Base-by-base conservation (phyloP, 2,329 filamentous ascomycete species). In the Falciphora oryzae region DNA sequence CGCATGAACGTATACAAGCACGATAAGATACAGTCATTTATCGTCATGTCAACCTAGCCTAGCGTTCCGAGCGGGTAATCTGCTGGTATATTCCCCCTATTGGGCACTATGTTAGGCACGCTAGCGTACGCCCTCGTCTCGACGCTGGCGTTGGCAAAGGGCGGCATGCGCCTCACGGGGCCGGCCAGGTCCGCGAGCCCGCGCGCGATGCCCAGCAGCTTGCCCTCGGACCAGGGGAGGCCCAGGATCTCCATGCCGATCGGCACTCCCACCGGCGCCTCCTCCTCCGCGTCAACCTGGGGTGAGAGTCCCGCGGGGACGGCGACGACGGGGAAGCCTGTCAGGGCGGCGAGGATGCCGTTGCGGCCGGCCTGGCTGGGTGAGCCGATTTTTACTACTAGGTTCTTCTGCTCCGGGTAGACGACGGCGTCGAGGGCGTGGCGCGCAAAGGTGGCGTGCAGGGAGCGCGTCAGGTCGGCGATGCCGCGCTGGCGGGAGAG, bases 171-270 rank as follows among this genome's bases (percentile, higher is more conserved):
- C 66, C 70, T 66, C 1, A 66, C 65, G 29, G 63, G 58, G 18
- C 28, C 61, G 25, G 61, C 27, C 14, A 68, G 53, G 57, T 68
- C 65, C 18, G 58, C 61, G n/a, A 70, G 63, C 3, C 62, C 64
- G 44, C 38, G 38, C n/a, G 70, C 70, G 22, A 72, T 71, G 18
- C 66, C 67, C 53, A 72, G 61, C 64, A 72, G 31, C 53, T 53
- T 44, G 38, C 28, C 76, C 68, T 89, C 87, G 2, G 73, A 78
- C 78, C 83, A 88, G 5, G 80, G 80, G 66, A 76, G 69, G 0
- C 87, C 85, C 65, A 89, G 70, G 28, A 89, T 82, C 74, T 89
- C 87, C 79, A 89, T 82, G 0, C 87, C 87, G 56, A 89, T 80
- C 0, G 87, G 87, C 6, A 89, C 79, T 1, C 86, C 86, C 38